Evolutionary conservation across 2,329 filamentous ascomycete genomes (phyloP).

Genomic region (Ambrosiella xylebori): DNA sequence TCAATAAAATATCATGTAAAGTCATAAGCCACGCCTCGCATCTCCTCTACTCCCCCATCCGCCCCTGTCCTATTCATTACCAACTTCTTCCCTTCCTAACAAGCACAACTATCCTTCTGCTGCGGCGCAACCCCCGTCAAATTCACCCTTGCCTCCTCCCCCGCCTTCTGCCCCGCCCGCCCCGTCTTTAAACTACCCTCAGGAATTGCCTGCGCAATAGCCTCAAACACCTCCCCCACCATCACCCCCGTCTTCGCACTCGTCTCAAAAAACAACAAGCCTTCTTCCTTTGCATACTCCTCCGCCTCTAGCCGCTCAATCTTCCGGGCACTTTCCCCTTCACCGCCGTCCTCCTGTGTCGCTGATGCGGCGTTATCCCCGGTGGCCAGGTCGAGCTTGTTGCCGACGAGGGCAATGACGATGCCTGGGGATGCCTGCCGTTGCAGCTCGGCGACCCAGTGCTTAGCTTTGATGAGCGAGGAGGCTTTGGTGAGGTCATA

Average conservation of each 20-base stretch:
- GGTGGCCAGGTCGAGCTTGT: conserved; percentile 80
- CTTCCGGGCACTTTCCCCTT: conserved; percentile 60
- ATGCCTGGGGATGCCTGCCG: conserved; percentile 91
- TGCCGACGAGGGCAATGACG: conserved; percentile 90
- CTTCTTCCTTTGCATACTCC: conserved; percentile 86
- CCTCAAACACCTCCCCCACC: conserved; percentile 90
- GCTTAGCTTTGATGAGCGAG: conserved; percentile 88
- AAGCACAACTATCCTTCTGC: conserved; percentile 85
- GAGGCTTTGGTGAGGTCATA: conserved; percentile 97
- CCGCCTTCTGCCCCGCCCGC: conserved; percentile 34
- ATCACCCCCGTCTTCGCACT: conserved; percentile 93
- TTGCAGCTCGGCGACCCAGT: conserved; percentile 96
- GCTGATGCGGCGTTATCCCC: conserved; percentile 23
- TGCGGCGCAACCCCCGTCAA: conserved; percentile 53
- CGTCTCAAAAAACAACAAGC: conserved; percentile 90
- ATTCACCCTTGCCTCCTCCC: conserved; percentile 65
- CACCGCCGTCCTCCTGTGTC: conserved; percentile 23
- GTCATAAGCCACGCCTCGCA: neutral
- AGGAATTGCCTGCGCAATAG: conserved; percentile 94
- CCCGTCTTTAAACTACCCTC: conserved; percentile 79
- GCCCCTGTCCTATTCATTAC: neutral
- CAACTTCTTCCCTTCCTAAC: conserved; percentile 28
- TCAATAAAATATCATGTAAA: too few relatives aligned
- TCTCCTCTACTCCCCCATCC: neutral
- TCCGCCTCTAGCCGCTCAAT: conserved; percentile 82